Percentiles rank a stretch among this genome's conserved stretches.
phyloP scores from a whole-genome alignment of 495 filamentous ascomycete species.

The Penicillium odoratum region DNA sequence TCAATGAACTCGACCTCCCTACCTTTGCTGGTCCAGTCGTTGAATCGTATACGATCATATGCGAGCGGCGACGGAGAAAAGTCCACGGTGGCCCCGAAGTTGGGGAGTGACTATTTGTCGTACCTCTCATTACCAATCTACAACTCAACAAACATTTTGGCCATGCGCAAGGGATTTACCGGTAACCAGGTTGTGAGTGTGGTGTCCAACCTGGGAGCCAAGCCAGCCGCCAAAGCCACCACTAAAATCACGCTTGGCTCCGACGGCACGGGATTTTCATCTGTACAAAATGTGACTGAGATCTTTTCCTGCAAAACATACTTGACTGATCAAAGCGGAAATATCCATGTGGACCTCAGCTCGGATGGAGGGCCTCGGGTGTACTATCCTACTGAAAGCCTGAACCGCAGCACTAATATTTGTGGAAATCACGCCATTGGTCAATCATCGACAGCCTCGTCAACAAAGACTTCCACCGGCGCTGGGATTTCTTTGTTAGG shows the following conservation, averaged over 20 bases:
- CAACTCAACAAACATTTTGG: conserved; percentile 18
- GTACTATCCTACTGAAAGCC: conserved; percentile 20
- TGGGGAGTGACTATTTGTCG: conserved; percentile 17
- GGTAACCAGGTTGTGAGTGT: conserved; percentile 25
- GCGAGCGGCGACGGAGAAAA: conserved; percentile 18
- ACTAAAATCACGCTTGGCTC: conserved; percentile 14
- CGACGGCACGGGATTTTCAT: conserved; percentile 18
- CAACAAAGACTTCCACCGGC: conserved; percentile 10
- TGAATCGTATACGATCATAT: conserved; percentile 19
- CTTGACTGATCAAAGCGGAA: conserved; percentile 16
- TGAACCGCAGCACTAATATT: conserved; percentile 17
- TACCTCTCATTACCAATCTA: conserved; percentile 19
- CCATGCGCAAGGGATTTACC: conserved; percentile 20
- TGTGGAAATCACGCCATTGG: conserved; percentile 8
- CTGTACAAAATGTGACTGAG: conserved; percentile 19
- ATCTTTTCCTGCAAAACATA: conserved; percentile 16
- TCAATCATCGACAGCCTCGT: conserved; percentile 13
- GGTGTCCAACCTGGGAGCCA: conserved; percentile 21
- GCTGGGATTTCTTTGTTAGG: conserved; percentile 8
- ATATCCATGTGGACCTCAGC: conserved; percentile 18
- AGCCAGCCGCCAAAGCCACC: conserved; percentile 12
- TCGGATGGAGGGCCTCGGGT: conserved; percentile 22
- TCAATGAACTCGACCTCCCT: conserved; percentile 49
- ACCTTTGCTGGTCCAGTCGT: conserved; percentile 13
- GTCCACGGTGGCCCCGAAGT: conserved; percentile 10